Percentiles rank a stretch among this genome's conserved stretches.
Conservation (phyloP, 768 basidiomycete species). For the Chlorophyllum brunneum region DNA sequence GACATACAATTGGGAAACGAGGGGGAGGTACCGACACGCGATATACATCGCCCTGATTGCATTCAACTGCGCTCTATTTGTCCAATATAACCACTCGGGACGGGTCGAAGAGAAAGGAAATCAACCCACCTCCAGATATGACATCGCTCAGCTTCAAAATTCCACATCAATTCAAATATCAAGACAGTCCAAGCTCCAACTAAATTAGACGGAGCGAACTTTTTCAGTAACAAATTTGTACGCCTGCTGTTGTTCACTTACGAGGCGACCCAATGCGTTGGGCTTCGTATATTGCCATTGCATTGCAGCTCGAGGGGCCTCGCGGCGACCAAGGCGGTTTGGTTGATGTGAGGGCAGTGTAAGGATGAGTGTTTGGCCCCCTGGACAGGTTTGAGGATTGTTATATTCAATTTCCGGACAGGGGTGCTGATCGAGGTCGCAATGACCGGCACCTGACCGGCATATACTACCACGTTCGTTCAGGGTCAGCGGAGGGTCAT, state of each 20-base stretch:
- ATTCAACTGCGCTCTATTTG: not conserved
- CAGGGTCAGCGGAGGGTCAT: too few relatives aligned
- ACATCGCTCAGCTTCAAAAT: not conserved
- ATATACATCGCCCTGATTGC: not conserved
- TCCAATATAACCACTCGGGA: not conserved
- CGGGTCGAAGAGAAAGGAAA: not conserved
- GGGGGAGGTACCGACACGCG: not conserved
- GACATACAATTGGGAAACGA: not conserved
- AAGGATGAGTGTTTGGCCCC: too few relatives aligned
- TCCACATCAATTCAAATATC: not conserved
- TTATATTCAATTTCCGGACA: too few relatives aligned
- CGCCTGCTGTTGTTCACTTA: not conserved
- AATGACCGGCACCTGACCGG: too few relatives aligned
- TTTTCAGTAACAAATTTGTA: too few relatives aligned
- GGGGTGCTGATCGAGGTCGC: too few relatives aligned
- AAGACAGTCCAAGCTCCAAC: not conserved
- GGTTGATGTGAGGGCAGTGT: too few relatives aligned
- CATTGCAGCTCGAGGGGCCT: not conserved
- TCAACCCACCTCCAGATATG: not conserved
- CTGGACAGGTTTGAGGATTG: too few relatives aligned
- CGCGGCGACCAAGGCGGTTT: too few relatives aligned
- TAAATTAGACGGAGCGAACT: not conserved
- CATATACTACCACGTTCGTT: too few relatives aligned
- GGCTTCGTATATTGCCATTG: not conserved
- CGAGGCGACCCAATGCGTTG: not conserved